Evolutionary conservation across 2,329 filamentous ascomycete species (phyloP), one percentile per base, ranked within the genome.

Genomic region (Davidsoniella virescens): DNA sequence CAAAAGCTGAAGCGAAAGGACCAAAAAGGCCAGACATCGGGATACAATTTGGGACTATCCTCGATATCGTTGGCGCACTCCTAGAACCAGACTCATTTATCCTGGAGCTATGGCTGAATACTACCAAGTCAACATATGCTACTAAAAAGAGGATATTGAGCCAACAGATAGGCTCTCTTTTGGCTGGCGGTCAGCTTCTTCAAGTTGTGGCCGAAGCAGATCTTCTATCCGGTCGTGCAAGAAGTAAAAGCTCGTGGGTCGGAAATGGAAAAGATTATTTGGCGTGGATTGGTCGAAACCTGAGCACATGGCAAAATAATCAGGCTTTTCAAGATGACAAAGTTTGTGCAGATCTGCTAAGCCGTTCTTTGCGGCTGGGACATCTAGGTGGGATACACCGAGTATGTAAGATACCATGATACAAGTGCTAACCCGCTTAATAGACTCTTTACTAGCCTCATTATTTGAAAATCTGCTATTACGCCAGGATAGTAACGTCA

Each of bases 201-300:
- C 74, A 74, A 0, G 53, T 71, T 9, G 63, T 69, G 9, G 73
- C 75, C 0, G 75, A 79, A 54, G 80, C 78, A 14, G 65, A 65
- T 17, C 26, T 47, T 36, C 20, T 50, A 4, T 37, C 52, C 23
- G 39, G 25, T 2, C 44, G 44, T 20, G 39, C 25, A 40, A 43
- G 44, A 17, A 37, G 16, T 5, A 33, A 10, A 1, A 23, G 29
- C 10, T 43, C 43, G 2, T 93, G 86, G 84, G 59, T 85, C 33
- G 70, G 76, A 0, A 72, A 80, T 55, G 81, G 82, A 3, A 68
- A 67, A 23, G 62, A 71, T 16, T 94, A 84, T 64, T 73, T 76
- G 10, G 64, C 64, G 26, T 94, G 87, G 87, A 63, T 94, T 38
- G 82, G 79, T 2, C 64, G 63, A 12, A 84, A 80, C 59, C 68